Percentiles rank a stretch among this genome's conserved stretches.
These are phyloP conservation scores for Dictyostelium firmibasis DNA, from an alignment of 78 protist genomes.

Conservation along the genomic window DNA sequence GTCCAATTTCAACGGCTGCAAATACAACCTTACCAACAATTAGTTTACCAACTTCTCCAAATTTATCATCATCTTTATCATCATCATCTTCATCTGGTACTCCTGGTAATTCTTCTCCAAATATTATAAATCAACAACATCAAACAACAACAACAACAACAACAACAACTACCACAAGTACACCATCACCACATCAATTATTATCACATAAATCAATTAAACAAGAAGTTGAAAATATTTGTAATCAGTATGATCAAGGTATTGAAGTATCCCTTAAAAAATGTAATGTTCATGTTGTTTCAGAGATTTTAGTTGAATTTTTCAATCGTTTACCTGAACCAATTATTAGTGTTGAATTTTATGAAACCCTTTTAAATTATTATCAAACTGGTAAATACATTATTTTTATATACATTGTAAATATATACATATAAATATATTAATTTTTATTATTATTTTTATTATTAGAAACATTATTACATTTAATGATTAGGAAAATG, in stretches of 20 bases:
- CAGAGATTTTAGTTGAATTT: conserved; percentile 44
- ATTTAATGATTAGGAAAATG: conserved; percentile 66
- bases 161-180: not conserved
- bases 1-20: not conserved
- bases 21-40: not conserved
- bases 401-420: too few relatives aligned
- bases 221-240: not conserved
- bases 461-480: conserved; percentile 60
- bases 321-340: conserved; percentile 44
- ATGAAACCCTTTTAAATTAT: conserved; percentile 65
- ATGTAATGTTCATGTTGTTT: not conserved
- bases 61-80: conserved; percentile 4
- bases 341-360: conserved; percentile 46
- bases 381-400: conserved; percentile 63
- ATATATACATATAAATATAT: not conserved
- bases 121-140: not conserved
- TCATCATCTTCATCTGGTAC: not conserved
- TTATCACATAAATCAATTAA: conserved; percentile 4
- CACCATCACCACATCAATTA: not conserved
- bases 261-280: conserved; percentile 21
- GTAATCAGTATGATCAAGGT: conserved; percentile 18
- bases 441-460: not conserved
- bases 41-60: not conserved
- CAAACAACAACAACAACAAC: not conserved
- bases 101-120: not conserved